A percentile compares a stretch with the other conserved stretches of the same genome.
These are phyloP conservation scores for Marsdenia floribunda DNA, from an alignment of 257 asterid species.

Conservation along the genomic window DNA sequence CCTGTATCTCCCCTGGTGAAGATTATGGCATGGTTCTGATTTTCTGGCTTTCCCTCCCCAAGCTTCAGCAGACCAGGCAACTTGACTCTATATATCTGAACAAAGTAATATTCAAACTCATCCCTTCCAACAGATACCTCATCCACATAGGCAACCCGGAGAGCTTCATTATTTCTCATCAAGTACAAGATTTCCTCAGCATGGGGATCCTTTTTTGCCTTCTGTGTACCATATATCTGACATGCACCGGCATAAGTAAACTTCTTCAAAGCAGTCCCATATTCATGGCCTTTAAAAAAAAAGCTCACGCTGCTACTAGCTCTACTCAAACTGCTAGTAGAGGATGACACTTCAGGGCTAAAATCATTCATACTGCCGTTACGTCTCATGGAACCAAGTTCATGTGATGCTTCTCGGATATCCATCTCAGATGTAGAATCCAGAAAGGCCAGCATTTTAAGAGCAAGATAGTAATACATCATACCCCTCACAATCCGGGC, in stretches of 20 bases:
- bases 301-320: slow-evolving; percentile 66
- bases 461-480: slow-evolving; percentile 99
- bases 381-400: slow-evolving; percentile 64
- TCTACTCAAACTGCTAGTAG: slow-evolving; percentile 76
- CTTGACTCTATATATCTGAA: slow-evolving; percentile 91
- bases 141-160: slow-evolving; percentile 98
- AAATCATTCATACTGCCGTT: slow-evolving; percentile 37
- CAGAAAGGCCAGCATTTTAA: slow-evolving; percentile 93
- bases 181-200: slow-evolving; percentile 89
- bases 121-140: slow-evolving; percentile 92
- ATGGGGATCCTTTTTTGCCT: slow-evolving; percentile 92
- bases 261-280: slow-evolving; percentile 93
- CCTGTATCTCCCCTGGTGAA: slow-evolving; percentile 98
- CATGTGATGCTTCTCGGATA: slow-evolving; percentile 79
- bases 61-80: slow-evolving; percentile 96
- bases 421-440: slow-evolving; percentile 99
- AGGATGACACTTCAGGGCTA: slow-evolving; percentile 45
- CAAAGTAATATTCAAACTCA: slow-evolving; percentile 75
- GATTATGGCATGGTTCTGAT: slow-evolving; percentile 94
- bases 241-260: slow-evolving; percentile 93
- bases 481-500: slow-evolving; percentile 96
- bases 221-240: slow-evolving; percentile 95
- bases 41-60: slow-evolving; percentile 99
- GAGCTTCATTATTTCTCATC: slow-evolving; percentile 92
- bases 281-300: slow-evolving; percentile 87